Conservation (phyloP, 2,329 filamentous ascomycete species). For the Fusarium illudens region DNA sequence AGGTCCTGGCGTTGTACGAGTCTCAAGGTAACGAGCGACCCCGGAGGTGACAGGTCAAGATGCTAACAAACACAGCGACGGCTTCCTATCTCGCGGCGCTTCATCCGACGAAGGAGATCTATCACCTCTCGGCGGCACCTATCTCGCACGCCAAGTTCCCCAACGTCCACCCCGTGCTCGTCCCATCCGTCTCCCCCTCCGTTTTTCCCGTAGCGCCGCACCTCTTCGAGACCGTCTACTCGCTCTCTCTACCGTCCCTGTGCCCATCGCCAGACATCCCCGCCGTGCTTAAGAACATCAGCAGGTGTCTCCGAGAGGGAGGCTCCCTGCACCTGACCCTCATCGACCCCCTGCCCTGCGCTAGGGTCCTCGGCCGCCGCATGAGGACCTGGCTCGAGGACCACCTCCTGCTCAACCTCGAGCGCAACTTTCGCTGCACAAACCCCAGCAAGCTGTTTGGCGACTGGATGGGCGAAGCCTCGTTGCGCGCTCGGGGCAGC, state of each 20-base stretch:
- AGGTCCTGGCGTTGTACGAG: constrained; percentile 61
- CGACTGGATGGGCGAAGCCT: constrained; percentile 65
- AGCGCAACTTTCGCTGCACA: constrained; percentile 65
- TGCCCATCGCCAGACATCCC: constrained; percentile 66
- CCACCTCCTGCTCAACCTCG: constrained; percentile 66
- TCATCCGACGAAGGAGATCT: constrained; percentile 52
- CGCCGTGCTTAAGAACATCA: constrained; percentile 63
- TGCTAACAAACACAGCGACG: constrained; percentile 49
- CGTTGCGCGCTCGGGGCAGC: constrained; percentile 58
- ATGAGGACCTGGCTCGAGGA: constrained; percentile 70
- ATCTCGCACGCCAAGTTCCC: constrained; percentile 49
- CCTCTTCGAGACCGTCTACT: constrained; percentile 60
- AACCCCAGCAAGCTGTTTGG: constrained; percentile 68
- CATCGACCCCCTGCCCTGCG: constrained; percentile 68
- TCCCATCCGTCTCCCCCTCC: constrained; percentile 49
- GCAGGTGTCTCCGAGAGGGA: constrained; percentile 62
- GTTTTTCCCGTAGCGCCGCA: constrained; percentile 51
- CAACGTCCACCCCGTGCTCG: constrained; percentile 52
- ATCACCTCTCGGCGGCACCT: constrained; percentile 56
- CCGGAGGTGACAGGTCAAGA: neutral
- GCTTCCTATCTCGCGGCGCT: constrained; percentile 59
- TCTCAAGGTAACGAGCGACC: constrained; percentile 52
- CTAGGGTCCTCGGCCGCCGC: constrained; percentile 63
- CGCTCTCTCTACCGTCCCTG: constrained; percentile 64
- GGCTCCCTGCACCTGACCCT: constrained; percentile 67